Percentiles rank a stretch among this genome's conserved stretches.
These are phyloP conservation scores for Camelina sativa DNA, from an alignment of 345 rosid genomes.

Conservation along the genomic window DNA sequence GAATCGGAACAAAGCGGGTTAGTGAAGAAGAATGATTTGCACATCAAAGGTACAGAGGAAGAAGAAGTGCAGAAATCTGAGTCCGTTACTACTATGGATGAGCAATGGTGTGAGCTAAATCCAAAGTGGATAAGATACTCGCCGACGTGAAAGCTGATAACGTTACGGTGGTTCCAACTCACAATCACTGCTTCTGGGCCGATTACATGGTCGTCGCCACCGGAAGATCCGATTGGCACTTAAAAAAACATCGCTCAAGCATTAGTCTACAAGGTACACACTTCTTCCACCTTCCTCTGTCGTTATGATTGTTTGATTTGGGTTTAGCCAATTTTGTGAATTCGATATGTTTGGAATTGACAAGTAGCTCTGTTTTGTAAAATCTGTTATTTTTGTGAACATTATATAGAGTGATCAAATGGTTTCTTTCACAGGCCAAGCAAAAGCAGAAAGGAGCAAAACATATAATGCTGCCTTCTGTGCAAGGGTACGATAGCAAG, in stretches of 20 bases:
- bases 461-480: conserved; percentile 62
- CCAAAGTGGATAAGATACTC: conserved; percentile 72
- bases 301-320: too few relatives aligned
- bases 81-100: too few relatives aligned
- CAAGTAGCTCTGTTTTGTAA: not conserved
- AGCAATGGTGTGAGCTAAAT: too few relatives aligned
- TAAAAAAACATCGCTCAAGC: conserved; percentile 89
- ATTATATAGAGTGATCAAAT: not conserved
- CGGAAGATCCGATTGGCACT: conserved; percentile 91
- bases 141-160: conserved; percentile 78
- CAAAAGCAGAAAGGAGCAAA: conserved; percentile 78
- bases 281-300: too few relatives aligned
- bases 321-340: not conserved
- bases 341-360: too few relatives aligned
- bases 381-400: not conserved
- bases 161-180: conserved; percentile 69
- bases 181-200: conserved; percentile 63
- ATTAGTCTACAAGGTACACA: conserved; percentile 63
- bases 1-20: too few relatives aligned
- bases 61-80: too few relatives aligned
- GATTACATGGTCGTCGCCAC: conserved; percentile 85
- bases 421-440: conserved; percentile 62
- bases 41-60: too few relatives aligned
- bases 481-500: conserved; percentile 79
- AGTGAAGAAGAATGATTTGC: too few relatives aligned